Evolutionary conservation across 495 filamentous ascomycete species (phyloP).

Genomic region (Penicillium bialowiezense): DNA sequence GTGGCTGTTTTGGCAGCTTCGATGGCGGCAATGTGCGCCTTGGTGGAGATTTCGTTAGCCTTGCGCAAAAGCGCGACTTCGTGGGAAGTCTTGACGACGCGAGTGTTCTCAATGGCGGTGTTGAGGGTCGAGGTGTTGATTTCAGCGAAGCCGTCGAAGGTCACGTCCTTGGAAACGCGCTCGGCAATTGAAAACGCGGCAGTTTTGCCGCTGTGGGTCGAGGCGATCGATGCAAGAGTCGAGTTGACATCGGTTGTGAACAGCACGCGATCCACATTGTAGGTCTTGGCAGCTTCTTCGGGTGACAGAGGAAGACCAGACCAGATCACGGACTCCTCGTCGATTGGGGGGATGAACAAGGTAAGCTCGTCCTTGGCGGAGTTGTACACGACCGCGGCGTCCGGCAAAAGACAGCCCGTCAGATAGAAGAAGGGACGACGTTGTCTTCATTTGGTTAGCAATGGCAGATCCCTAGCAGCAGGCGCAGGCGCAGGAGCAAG

Average conservation of each 20-base stretch:
- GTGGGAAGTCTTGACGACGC: conserved; percentile 80
- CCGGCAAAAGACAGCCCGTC: conserved; percentile 78
- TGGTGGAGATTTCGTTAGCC: conserved; percentile 77
- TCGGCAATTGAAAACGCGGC: conserved; percentile 67
- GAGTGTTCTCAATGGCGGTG: conserved; percentile 70
- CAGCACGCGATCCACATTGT: conserved; percentile 78
- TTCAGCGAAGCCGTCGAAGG: conserved; percentile 60
- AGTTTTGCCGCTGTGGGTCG: conserved; percentile 43
- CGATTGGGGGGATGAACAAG: conserved; percentile 87
- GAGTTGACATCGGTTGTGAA: conserved; percentile 68
- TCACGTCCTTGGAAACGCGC: conserved; percentile 64
- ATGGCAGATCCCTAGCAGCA: too few relatives aligned
- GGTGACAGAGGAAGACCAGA: conserved; percentile 77
- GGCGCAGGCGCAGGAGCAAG: too few relatives aligned
- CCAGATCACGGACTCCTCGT: conserved; percentile 93
- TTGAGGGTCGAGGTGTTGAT: conserved; percentile 64
- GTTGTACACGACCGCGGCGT: conserved; percentile 81
- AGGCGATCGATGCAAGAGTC: conserved; percentile 48
- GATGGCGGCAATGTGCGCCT: conserved; percentile 71
- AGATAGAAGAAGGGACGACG: conserved; percentile 94
- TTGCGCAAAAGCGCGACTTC: conserved; percentile 80
- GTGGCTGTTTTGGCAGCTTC: conserved; percentile 58
- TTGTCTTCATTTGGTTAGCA: conserved; percentile 47
- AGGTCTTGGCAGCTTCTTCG: conserved; percentile 69
- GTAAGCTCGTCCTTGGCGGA: conserved; percentile 68